Evolutionary conservation across 1,284 basidiomycete species (phyloP).

Genomic region (Puccinia triticina): DNA sequence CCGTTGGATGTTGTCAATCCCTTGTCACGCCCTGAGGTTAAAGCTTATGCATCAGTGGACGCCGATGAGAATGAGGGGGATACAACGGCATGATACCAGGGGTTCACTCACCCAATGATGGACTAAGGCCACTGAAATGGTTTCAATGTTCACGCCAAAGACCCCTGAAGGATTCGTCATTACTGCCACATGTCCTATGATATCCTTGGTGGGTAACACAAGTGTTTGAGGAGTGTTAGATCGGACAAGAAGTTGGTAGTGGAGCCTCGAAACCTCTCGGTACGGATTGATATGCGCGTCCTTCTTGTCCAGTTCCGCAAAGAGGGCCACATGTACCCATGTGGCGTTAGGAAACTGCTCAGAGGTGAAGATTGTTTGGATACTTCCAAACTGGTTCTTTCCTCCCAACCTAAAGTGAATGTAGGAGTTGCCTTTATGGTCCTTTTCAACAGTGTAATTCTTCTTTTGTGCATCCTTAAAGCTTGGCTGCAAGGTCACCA

Average conservation of each 20-base stretch:
- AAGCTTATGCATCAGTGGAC: too few species aligned
- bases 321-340: neutral
- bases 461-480: conserved; percentile 5
- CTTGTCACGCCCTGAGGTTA: too few species aligned
- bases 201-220: neutral
- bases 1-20: too few species aligned
- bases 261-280: neutral
- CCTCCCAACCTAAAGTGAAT: neutral
- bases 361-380: neutral
- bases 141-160: neutral
- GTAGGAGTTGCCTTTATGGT: conserved; percentile 7
- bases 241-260: conserved; percentile 1
- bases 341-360: conserved; percentile 4
- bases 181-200: conserved; percentile 3
- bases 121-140: neutral
- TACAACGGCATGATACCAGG: neutral
- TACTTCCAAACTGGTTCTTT: conserved; percentile 9
- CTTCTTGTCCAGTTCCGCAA: neutral
- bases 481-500: neutral
- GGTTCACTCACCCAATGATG: conserved; percentile 16
- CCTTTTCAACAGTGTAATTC: conserved; percentile 1
- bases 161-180: neutral
- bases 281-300: neutral
- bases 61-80: neutral
- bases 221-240: neutral